Evolutionary conservation across 1,139 yeast species (phyloP), one percentile per base, ranked within the genome.

Genomic region (Geotrichum aggregatum): DNA sequence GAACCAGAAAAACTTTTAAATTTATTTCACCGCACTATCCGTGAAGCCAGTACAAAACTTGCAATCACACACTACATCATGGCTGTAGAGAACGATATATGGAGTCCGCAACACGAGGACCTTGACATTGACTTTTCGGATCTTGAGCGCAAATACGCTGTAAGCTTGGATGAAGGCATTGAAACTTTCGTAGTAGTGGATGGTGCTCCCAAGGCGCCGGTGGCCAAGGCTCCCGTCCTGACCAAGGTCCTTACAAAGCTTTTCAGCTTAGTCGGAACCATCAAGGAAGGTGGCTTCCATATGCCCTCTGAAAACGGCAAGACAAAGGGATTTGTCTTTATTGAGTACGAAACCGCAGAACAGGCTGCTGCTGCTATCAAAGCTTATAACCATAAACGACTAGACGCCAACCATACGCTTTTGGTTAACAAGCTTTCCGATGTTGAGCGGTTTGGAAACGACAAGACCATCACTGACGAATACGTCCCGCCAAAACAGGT

Each of bases 191-290:
- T 92, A 55, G 87, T 92, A 26, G 85, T 89, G 49, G 98, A 89
- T 68, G 98, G 98, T 46, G 92, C 96, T 5, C 99, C 99, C 59
- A 76, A 88, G 58, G 95, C 96, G 21, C 96, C 97, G 52, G 95
- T 85, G 66, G 71, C 88, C 52, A 94, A 94, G 71, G 87, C 83
- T 42, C 87, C 89, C 46, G 83, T 87, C 52, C 79, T 94, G 66
- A 79, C 83, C 63, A 91, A 87, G 68, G 98, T 94, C 50, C 78
- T 94, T 64, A 80, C 78, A 63, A 92, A 91, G 73, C 77, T 87
- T 56, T 84, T 92, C 66, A 73, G 81, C 55, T 77, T 80, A 57
- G 92, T 86, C 41, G 89, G 89, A 53, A 79, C 80, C 51, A 79
- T 83, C 55, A 81, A 77, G 57, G 87, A 83, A 42, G 80, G 79